Conservation (phyloP, 345 rosid species). For the Salix arbutifolia region DNA sequence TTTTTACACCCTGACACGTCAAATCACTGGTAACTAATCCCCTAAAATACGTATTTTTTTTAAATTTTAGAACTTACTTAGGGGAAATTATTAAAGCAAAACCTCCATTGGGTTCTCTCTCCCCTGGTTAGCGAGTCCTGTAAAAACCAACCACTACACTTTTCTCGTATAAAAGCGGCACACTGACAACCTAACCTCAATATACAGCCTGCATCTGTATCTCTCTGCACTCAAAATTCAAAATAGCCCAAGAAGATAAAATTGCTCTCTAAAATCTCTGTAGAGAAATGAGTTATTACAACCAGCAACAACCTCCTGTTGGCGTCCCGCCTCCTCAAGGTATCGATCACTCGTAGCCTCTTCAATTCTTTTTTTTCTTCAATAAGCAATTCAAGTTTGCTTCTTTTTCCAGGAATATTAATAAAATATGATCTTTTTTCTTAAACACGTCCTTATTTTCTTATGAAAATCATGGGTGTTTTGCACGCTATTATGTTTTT, state of each 20-base stretch:
- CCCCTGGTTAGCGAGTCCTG: not conserved
- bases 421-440: not conserved
- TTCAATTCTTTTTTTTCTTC: not conserved
- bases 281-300: slow-evolving; percentile 68
- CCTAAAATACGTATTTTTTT: too few relatives aligned
- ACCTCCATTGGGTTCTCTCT: slow-evolving; percentile 6
- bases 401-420: not conserved
- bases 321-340: slow-evolving; percentile 97
- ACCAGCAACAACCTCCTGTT: slow-evolving; percentile 77
- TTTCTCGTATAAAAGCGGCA: not conserved
- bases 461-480: not conserved
- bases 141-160: not conserved
- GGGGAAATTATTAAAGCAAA: not conserved
- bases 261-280: too few relatives aligned
- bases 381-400: too few relatives aligned
- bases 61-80: too few relatives aligned
- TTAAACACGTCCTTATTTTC: not conserved
- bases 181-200: not conserved
- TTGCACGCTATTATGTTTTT: not conserved
- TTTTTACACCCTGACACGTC: too few relatives aligned
- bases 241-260: not conserved
- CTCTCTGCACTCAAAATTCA: not conserved
- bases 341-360: not conserved
- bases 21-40: too few relatives aligned
- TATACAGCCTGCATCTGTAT: not conserved